Conservation (phyloP, 2,329 filamentous ascomycete species). For the Fusarium pseudocircinatum region DNA sequence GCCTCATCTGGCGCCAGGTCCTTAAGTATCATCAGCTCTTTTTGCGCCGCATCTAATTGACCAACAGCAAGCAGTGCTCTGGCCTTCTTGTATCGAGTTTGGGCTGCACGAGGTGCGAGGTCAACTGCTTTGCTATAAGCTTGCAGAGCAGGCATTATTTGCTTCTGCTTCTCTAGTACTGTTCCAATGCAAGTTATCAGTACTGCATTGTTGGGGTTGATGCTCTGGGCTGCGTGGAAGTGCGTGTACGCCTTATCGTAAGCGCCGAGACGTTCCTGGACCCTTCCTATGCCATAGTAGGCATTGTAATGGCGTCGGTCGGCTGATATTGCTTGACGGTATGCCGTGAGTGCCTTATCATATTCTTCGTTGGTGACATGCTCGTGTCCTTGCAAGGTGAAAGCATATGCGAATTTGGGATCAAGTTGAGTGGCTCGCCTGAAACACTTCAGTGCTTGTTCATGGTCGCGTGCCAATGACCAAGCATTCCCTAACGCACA, state of each 20-base stretch:
- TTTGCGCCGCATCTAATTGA: conserved; percentile 76
- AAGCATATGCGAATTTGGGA: conserved; percentile 92
- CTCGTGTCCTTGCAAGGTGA: conserved; percentile 95
- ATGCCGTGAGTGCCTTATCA: conserved; percentile 89
- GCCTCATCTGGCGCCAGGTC: conserved; percentile 94
- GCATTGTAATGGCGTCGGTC: conserved; percentile 95
- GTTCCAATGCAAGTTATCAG: conserved; percentile 92
- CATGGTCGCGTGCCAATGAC: conserved; percentile 90
- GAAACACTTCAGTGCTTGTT: conserved; percentile 94
- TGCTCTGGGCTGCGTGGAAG: conserved; percentile 85
- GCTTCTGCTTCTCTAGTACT: conserved; percentile 88
- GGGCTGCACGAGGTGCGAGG: conserved; percentile 80
- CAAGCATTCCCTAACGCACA: conserved; percentile 95
- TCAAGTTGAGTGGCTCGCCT: conserved; percentile 92
- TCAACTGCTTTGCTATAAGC: conserved; percentile 86
- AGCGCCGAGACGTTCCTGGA: conserved; percentile 90
- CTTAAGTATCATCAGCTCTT: conserved; percentile 87
- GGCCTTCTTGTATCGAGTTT: conserved; percentile 93
- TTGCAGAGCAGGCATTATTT: conserved; percentile 78
- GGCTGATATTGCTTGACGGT: conserved; percentile 84
- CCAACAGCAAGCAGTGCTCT: conserved; percentile 82
- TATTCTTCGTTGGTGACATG: conserved; percentile 97
- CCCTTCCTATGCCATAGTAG: conserved; percentile 89
- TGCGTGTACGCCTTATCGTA: conserved; percentile 92
- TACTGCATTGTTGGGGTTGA: conserved; percentile 94